A percentile compares a stretch with the other conserved stretches of the same genome.
These are phyloP conservation scores for Metarhizium robertsii DNA, from an alignment of 2,329 filamentous ascomycete genomes.

Conservation along the genomic window DNA sequence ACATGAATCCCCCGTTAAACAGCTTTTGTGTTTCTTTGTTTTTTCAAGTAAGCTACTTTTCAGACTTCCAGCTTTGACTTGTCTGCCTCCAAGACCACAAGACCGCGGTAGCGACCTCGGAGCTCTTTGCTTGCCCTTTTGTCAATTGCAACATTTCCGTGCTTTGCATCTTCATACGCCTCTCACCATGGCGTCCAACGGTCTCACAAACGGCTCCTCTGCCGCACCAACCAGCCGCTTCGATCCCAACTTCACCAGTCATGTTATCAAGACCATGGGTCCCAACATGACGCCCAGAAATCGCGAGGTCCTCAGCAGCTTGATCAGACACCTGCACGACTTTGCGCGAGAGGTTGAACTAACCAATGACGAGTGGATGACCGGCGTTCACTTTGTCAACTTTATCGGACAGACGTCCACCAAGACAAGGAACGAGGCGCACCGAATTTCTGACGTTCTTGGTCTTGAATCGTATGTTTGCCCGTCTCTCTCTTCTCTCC, in stretches of 20 bases:
- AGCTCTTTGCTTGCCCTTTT: no score
- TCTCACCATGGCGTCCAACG: slow-evolving; percentile 13
- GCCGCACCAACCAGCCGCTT: slow-evolving; percentile 33
- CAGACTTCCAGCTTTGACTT: no score
- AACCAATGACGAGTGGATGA: slow-evolving; percentile 67
- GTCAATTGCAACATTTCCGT: no score
- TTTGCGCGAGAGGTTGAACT: slow-evolving; percentile 71
- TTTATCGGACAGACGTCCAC: slow-evolving; percentile 60
- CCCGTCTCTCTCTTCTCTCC: background rate
- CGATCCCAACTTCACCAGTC: slow-evolving; percentile 68
- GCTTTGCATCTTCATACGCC: background rate
- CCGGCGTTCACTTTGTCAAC: slow-evolving; percentile 68
- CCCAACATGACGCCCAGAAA: slow-evolving; percentile 57
- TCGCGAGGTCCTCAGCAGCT: slow-evolving; percentile 50
- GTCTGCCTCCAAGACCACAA: no score
- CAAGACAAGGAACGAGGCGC: slow-evolving; percentile 63
- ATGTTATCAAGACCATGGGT: slow-evolving; percentile 65
- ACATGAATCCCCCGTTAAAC: no score
- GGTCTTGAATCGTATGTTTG: slow-evolving; percentile 59
- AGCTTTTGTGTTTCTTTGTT: no score
- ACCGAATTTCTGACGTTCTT: slow-evolving; percentile 63
- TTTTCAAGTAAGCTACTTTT: no score
- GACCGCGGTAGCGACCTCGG: no score
- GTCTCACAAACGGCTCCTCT: slow-evolving; percentile 17
- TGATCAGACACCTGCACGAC: slow-evolving; percentile 68